Evolutionary conservation across 1,284 basidiomycete genomes (phyloP), one percentile per base, ranked within the genome.

Genomic region (Wolfiporia cocos): DNA sequence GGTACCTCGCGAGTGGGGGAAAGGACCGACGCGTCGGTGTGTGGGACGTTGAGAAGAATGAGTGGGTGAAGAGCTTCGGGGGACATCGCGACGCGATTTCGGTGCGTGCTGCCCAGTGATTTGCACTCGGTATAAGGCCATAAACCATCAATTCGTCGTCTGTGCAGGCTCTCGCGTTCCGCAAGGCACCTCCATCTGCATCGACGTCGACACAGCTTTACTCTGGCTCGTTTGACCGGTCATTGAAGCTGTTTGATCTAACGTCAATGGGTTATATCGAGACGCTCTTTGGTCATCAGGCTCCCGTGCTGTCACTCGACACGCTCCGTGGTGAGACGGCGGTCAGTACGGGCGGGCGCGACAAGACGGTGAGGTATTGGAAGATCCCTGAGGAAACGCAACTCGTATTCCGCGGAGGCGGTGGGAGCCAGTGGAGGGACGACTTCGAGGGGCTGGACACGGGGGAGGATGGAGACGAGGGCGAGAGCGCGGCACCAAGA

Each of bases 231-330:
- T 83, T 87, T 47, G 95, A 98, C 58, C 86, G 95, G 9, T 94
- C 92, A 6, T 64, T 98, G 38, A 95, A 96, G 62, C 74, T 98
- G 14, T 96, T 89, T 59, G 92, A 94, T 54, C 70, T 93, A 14
- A 69, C 71, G 4, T 81, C 84, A 4, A 79, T 96, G 68, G 90
- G 89, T 4, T 94, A 95, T 57, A 85, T 98, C 44, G 96, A 99
- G 62, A 98, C 95, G 10, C 73, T 99, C 6, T 99, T 97, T 59
- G 95, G 95, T 1, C 95, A 99, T 59, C 96, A 99, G 69, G 95
- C 98, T 58, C 74, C 81, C 18, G 81, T 96, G 19, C 68, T 89
- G 10, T 70, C 72, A 4, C 61, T 99, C 1, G 89, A 93, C 49
- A 74, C 89, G 1, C 74, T 99, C 4, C 78, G 86, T 21, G 80